A percentile compares a stretch with the other conserved stretches of the same genome.
These are phyloP conservation scores for Barnettozyma pratensis DNA, from an alignment of 805 yeast genomes.

Conservation along the genomic window DNA sequence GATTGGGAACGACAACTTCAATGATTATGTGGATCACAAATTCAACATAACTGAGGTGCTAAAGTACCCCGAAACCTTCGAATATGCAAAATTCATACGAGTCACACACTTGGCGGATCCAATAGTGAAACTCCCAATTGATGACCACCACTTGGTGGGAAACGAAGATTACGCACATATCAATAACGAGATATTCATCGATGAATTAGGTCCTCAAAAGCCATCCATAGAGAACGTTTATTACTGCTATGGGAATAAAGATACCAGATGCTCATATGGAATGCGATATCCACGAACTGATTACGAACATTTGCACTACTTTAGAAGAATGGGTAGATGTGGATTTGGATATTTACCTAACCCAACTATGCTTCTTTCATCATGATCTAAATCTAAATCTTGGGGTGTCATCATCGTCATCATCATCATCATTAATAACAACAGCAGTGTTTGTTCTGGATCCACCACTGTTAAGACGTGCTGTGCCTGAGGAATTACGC, in stretches of 20 bases:
- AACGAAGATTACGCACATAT: constrained; percentile 15
- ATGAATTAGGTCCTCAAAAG: constrained; percentile 15
- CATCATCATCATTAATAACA: constrained; percentile 17
- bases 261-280: constrained; percentile 41
- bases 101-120: constrained; percentile 25
- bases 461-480: too few species aligned
- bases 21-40: constrained; percentile 10
- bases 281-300: constrained; percentile 15
- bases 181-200: constrained; percentile 20
- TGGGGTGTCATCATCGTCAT: constrained; percentile 31
- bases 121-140: constrained; percentile 21
- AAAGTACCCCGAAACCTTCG: constrained; percentile 1
- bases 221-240: constrained; percentile 48
- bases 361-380: not conserved
- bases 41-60: constrained; percentile 2
- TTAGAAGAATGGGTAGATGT: constrained; percentile 25
- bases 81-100: constrained; percentile 10
- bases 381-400: constrained; percentile 28
- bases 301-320: constrained; percentile 25
- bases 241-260: constrained; percentile 67
- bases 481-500: too few species aligned
- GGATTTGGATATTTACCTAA: constrained; percentile 13
- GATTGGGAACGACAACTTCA: constrained; percentile 20
- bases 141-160: constrained; percentile 13
- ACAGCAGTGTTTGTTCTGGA: not conserved